Base-by-base conservation (phyloP, 805 yeast species). In the Alloascoidea hylecoeti region DNA sequence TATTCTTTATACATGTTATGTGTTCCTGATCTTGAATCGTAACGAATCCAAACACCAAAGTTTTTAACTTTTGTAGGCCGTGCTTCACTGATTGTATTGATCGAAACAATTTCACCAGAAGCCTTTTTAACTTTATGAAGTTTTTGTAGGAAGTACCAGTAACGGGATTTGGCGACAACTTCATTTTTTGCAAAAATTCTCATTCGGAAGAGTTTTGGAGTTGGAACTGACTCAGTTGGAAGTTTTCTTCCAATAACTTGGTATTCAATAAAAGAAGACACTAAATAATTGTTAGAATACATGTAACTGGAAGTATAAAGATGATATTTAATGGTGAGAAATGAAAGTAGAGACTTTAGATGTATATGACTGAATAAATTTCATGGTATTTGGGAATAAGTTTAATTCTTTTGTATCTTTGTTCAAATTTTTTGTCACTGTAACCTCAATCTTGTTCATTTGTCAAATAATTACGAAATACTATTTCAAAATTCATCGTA, bases 1-100 rank as follows among this genome's bases (percentile, higher is more conserved):
- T 85, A 84, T 77, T 92, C 99, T 78, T 92, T 92, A 96, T 92
- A 92, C 96, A 92, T 92, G 94, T 92, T 92, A 94, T 92, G 98
- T 62, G 95, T 88, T 75, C 99, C 99, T 55, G 98, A 92, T 82
- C 99, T 94, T 53, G 99, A 92, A 67, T 92, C 98, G 83, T 92
- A 92, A 78, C 98, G 88, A 68, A 92, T 82, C 99, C 99, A 92
- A 75, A 92, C 68, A 76, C 96, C 98, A 66, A 88, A 92, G 84
- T 88, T 92, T 88, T 92, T 92, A 63, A 92, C 97, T 78, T 84
- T 88, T 72, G 95, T 84, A 70, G 98, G 98, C 76, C 76, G 83
- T 65, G 86, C 72, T 76, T 92, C 99, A 63, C 78, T 62, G 66
- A 92, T 83, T 62, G 70, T 69, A 78, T 84, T 85, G 60, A 92